These are phyloP conservation scores for Kodamaea sp. DNA, from an alignment of 1,139 yeast genomes.

Conservation along the genomic window DNA sequence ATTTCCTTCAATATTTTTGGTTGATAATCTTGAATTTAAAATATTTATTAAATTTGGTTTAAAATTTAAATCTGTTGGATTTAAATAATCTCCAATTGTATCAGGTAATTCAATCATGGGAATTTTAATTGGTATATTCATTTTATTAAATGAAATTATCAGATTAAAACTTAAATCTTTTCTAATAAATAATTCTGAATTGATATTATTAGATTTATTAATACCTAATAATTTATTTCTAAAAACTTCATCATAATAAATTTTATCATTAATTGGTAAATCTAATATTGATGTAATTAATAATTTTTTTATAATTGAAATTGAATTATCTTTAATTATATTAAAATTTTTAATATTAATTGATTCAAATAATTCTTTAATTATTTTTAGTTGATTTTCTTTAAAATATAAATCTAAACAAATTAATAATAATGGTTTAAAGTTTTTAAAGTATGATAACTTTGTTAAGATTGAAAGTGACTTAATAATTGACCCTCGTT, in stretches of 20 bases:
- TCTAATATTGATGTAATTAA: constrained; percentile 45
- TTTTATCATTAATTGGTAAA: constrained; percentile 44
- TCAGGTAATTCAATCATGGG: constrained; percentile 45
- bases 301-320: constrained; percentile 35
- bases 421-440: constrained; percentile 54
- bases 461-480: constrained; percentile 53
- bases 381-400: constrained; percentile 18
- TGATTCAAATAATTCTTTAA: constrained; percentile 31
- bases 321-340: constrained; percentile 26
- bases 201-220: constrained; percentile 26
- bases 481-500: constrained; percentile 56
- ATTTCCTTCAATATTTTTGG: constrained; percentile 16
- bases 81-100: constrained; percentile 41
- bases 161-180: constrained; percentile 46
- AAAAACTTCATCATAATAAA: constrained; percentile 39
- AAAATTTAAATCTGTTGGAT: constrained; percentile 46
- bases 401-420: constrained; percentile 49
- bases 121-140: constrained; percentile 44
- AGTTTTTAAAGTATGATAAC: constrained; percentile 51
- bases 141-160: constrained; percentile 31
- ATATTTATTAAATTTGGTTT: constrained; percentile 39
- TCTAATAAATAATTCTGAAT: constrained; percentile 37
- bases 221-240: constrained; percentile 38
- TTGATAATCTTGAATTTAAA: constrained; percentile 32
- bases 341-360: constrained; percentile 34